Percentiles rank a stretch among this genome's conserved stretches.
These are phyloP conservation scores for Rhodosporidiobolus sp. DNA, from an alignment of 768 basidiomycete genomes.

Conservation along the genomic window DNA sequence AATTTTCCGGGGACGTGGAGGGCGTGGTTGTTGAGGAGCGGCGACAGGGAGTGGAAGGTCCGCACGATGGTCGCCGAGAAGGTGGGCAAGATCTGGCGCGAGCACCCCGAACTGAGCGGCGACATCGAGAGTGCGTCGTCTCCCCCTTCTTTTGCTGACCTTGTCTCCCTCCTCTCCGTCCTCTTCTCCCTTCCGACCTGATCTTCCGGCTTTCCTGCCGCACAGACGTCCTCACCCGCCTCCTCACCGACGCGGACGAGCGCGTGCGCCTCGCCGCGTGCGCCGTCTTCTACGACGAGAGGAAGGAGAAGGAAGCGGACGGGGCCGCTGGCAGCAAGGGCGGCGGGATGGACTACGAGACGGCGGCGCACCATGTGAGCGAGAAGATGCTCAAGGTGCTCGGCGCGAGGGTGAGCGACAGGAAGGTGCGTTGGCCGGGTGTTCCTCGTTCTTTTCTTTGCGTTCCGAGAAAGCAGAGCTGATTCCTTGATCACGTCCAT, in stretches of 20 bases:
- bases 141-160: background rate
- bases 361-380: conserved; percentile 74
- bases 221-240: conserved; percentile 60
- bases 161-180: background rate
- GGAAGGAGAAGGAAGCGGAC: background rate
- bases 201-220: too few species aligned
- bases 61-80: conserved; percentile 76
- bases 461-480: background rate
- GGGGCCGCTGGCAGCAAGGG: too few species aligned
- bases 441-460: too few species aligned
- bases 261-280: conserved; percentile 82
- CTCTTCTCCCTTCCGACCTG: background rate
- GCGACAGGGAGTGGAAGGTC: conserved; percentile 69
- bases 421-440: conserved; percentile 60
- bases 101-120: conserved; percentile 65
- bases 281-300: conserved; percentile 60
- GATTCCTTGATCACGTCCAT: background rate
- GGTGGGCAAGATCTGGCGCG: conserved; percentile 60
- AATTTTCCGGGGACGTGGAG: conserved; percentile 83
- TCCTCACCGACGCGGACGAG: conserved; percentile 84
- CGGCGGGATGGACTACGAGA: conserved; percentile 78
- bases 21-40: conserved; percentile 72
- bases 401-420: conserved; percentile 73
- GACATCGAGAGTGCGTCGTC: conserved; percentile 66
- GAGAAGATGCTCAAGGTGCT: conserved; percentile 62